A percentile compares a stretch with the other conserved stretches of the same genome.
phyloP scores from a whole-genome alignment of 1,284 basidiomycete genomes.

The Stereum hirsutum region DNA sequence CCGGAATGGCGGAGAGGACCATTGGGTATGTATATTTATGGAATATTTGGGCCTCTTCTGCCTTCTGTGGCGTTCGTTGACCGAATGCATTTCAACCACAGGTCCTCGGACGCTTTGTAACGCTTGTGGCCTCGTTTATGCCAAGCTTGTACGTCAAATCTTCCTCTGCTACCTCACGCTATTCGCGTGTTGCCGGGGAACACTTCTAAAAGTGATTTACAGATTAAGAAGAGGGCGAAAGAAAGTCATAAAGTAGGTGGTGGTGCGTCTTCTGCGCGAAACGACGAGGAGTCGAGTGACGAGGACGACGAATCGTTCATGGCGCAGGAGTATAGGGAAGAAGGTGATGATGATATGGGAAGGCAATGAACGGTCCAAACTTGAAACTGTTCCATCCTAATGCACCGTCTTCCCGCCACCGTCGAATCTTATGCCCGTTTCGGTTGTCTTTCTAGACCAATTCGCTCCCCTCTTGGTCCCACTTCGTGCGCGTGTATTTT shows the following conservation, averaged over 20 bases:
- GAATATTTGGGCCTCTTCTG: neutral
- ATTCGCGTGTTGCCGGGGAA: slow-evolving; percentile 1
- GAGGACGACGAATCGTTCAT: slow-evolving; percentile 24
- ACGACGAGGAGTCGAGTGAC: too few relatives aligned
- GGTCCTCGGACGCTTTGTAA: slow-evolving; percentile 70
- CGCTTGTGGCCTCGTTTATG: slow-evolving; percentile 72
- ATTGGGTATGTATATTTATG: slow-evolving; percentile 47
- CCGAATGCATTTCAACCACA: slow-evolving; percentile 20
- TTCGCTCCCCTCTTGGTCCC: too few relatives aligned
- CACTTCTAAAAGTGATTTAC: neutral
- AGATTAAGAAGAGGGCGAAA: slow-evolving; percentile 33
- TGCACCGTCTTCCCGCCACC: too few relatives aligned
- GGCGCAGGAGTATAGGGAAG: slow-evolving; percentile 23
- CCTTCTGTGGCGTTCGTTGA: slow-evolving; percentile 9
- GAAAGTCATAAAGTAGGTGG: too few relatives aligned
- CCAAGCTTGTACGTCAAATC: slow-evolving; percentile 50
- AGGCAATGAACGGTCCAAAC: slow-evolving; percentile 14
- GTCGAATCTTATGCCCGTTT: too few relatives aligned
- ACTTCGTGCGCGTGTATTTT: too few relatives aligned
- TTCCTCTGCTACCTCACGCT: too few relatives aligned
- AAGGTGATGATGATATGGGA: slow-evolving; percentile 18
- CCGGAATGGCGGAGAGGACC: slow-evolving; percentile 79
- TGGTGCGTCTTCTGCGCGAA: too few relatives aligned
- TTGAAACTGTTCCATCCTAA: too few relatives aligned
- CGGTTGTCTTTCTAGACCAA: neutral